Conservation (phyloP, 1,284 basidiomycete genomes). For the Boletus sp. region DNA sequence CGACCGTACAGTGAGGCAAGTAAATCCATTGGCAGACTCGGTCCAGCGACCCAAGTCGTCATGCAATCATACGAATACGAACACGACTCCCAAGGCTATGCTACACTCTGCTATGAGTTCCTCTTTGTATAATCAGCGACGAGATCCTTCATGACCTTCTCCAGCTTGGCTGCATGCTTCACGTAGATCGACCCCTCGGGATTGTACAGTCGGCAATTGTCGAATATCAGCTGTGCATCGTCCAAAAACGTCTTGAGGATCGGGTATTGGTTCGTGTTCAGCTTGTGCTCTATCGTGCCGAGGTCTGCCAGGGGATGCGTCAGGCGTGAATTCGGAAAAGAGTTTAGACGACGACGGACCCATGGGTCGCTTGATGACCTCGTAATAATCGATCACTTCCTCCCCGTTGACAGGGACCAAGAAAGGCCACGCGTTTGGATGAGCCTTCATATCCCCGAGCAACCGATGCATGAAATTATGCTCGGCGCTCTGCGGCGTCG, state of each 20-base stretch:
- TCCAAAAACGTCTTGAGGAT: conserved; percentile 74
- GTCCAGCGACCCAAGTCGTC: neutral
- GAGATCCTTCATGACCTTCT: conserved; percentile 61
- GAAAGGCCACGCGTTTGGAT: conserved; percentile 89
- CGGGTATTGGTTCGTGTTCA: conserved; percentile 79
- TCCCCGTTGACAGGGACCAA: conserved; percentile 74
- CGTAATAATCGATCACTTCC: conserved; percentile 90
- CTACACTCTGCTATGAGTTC: conserved; percentile 10
- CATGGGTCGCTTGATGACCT: conserved; percentile 91
- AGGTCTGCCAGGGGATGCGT: conserved; percentile 52
- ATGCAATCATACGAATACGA: neutral
- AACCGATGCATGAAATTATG: conserved; percentile 77
- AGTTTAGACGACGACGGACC: conserved; percentile 48
- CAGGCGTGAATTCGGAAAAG: neutral
- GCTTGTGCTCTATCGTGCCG: conserved; percentile 88
- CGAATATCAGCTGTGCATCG: conserved; percentile 84
- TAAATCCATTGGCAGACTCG: neutral
- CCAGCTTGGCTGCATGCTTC: conserved; percentile 83
- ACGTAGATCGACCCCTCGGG: conserved; percentile 81
- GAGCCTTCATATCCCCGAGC: conserved; percentile 77
- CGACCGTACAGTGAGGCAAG: no score
- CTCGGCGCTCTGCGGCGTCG: conserved; percentile 52
- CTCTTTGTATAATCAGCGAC: conserved; percentile 35
- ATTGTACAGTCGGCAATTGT: conserved; percentile 92
- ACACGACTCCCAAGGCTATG: neutral